Evolutionary conservation across 495 filamentous ascomycete genomes (phyloP).

Genomic region (Beverwykella pulmonaria): DNA sequence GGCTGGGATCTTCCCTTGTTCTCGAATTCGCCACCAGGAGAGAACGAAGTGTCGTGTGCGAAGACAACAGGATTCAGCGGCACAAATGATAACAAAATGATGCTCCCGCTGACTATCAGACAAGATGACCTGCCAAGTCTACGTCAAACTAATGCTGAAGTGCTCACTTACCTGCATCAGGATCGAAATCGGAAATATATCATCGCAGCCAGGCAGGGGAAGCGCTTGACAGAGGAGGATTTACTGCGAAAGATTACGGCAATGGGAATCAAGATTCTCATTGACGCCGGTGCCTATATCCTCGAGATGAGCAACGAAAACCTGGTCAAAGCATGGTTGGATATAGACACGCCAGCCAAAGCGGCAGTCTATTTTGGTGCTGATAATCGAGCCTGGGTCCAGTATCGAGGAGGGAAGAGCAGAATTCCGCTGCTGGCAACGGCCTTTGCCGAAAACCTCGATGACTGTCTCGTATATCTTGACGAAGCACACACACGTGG

Average conservation of each 20-base stretch:
- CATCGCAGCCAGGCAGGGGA: constrained; percentile 37
- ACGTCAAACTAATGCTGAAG: constrained; percentile 57
- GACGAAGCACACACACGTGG: constrained; percentile 76
- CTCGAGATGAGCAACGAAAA: constrained; percentile 51
- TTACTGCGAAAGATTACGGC: constrained; percentile 46
- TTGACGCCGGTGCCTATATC: constrained; percentile 58
- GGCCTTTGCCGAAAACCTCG: constrained; percentile 62
- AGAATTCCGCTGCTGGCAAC: constrained; percentile 56
- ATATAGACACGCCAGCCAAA: constrained; percentile 36
- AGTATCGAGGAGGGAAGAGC: constrained; percentile 48
- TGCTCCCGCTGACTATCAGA: constrained; percentile 56
- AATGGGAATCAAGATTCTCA: constrained; percentile 49
- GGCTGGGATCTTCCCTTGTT: constrained; percentile 55
- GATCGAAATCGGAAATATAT: constrained; percentile 49
- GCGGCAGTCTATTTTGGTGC: constrained; percentile 54
- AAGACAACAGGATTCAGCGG: constrained; percentile 59
- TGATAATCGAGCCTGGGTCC: constrained; percentile 49
- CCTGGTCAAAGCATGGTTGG: constrained; percentile 54
- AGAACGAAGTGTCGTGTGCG: not conserved
- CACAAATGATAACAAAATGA: constrained; percentile 55
- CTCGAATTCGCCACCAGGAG: not conserved
- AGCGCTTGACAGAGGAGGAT: constrained; percentile 44
- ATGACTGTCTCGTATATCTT: constrained; percentile 67
- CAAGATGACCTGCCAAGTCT: constrained; percentile 55
- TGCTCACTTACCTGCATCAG: constrained; percentile 56